Percentiles rank a stretch among this genome's conserved stretches.
Conservation (phyloP, 148 eudicot genomes). For the Agrostemma githago region DNA sequence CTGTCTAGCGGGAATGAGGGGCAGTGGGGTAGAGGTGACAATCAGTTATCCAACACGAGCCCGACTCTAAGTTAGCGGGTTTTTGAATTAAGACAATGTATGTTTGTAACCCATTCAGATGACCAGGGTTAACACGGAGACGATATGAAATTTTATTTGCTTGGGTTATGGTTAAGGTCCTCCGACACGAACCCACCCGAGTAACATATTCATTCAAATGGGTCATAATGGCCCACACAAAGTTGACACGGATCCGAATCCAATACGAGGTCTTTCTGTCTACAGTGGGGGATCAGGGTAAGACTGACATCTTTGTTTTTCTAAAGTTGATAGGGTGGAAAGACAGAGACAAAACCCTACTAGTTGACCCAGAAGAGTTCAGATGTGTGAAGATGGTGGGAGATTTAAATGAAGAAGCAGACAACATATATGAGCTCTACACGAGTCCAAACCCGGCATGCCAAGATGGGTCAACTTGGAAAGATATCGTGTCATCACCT, state of each 20-base stretch:
- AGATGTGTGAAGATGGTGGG: constrained; percentile 52
- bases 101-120: too few species aligned
- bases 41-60: too few species aligned
- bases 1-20: neutral
- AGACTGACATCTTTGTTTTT: constrained; percentile 21
- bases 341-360: constrained; percentile 80
- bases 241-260: too few species aligned
- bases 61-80: too few species aligned
- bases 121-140: too few species aligned
- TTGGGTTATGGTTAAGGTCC: too few species aligned
- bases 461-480: constrained; percentile 74
- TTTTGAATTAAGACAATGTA: too few species aligned
- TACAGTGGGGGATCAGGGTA: neutral
- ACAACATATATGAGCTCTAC: constrained; percentile 72
- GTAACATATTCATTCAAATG: too few species aligned
- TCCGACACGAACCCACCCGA: too few species aligned
- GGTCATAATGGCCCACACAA: too few species aligned
- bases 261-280: too few species aligned
- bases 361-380: constrained; percentile 92
- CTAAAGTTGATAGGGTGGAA: constrained; percentile 98
- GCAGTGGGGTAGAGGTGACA: neutral
- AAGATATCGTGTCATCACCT: constrained; percentile 92
- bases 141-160: too few species aligned
- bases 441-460: constrained; percentile 55
- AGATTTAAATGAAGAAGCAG: constrained; percentile 70